A percentile compares a stretch with the other conserved stretches of the same genome.
phyloP scores from a whole-genome alignment of 805 yeast species.

The fission yeast (Schizosaccharomyces pombe) region DNA sequence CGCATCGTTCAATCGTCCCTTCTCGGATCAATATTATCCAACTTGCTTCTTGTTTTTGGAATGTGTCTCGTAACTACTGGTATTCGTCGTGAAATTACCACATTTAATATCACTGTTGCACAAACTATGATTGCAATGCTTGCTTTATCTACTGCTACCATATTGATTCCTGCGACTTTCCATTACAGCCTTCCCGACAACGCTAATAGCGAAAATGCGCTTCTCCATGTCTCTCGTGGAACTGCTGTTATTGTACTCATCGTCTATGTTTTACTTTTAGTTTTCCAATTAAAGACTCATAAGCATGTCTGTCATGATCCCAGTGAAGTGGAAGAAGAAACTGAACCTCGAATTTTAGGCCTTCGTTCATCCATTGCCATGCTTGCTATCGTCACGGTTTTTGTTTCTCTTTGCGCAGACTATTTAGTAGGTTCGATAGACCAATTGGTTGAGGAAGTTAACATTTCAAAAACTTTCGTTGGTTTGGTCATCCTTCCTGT shows the following conservation, averaged over 20 bases:
- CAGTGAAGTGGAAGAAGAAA: constrained; percentile 33
- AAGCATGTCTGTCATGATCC: constrained; percentile 20
- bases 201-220: constrained; percentile 21
- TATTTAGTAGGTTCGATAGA: constrained; percentile 84
- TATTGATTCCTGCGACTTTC: constrained; percentile 89
- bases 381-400: constrained; percentile 41
- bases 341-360: constrained; percentile 17
- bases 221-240: constrained; percentile 61
- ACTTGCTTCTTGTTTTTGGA: constrained; percentile 75
- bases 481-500: constrained; percentile 86
- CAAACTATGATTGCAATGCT: constrained; percentile 90
- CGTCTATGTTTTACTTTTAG: constrained; percentile 53
- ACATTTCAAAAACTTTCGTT: constrained; percentile 80
- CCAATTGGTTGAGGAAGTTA: constrained; percentile 58
- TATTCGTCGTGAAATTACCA: constrained; percentile 58
- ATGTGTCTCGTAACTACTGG: constrained; percentile 91
- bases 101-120: constrained; percentile 86
- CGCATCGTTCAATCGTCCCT: constrained; percentile 91
- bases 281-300: constrained; percentile 81
- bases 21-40: constrained; percentile 84
- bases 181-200: constrained; percentile 34
- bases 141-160: constrained; percentile 73
- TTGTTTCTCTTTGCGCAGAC: constrained; percentile 83
- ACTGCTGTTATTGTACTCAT: constrained; percentile 56
- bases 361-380: constrained; percentile 24